A percentile compares a stretch with the other conserved stretches of the same genome.
phyloP scores from a whole-genome alignment of 2,329 filamentous ascomycete species.

The Alternaria consortialis region DNA sequence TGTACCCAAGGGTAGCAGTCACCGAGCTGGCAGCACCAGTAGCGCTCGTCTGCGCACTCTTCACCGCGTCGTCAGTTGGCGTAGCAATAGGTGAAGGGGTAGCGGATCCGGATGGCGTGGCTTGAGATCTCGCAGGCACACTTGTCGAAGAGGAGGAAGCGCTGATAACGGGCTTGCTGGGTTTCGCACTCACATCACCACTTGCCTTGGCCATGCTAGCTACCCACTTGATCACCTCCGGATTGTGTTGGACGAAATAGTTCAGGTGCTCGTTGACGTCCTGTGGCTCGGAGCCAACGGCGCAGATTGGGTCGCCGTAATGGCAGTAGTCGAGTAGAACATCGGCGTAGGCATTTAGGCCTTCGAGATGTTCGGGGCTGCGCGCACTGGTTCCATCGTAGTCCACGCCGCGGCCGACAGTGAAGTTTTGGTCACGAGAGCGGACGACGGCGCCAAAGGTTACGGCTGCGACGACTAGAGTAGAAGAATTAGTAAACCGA shows the following conservation, averaged over 20 bases:
- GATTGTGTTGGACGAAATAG: slow-evolving; percentile 57
- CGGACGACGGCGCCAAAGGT: slow-evolving; percentile 40
- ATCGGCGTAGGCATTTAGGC: slow-evolving; percentile 26
- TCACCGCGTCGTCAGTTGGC: slow-evolving; percentile 17
- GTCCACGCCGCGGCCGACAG: slow-evolving; percentile 31
- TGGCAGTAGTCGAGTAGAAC: slow-evolving; percentile 72
- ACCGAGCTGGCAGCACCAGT: slow-evolving; percentile 9
- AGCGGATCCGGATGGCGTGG: slow-evolving; percentile 3
- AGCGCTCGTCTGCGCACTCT: slow-evolving; percentile 16
- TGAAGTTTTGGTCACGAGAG: slow-evolving; percentile 33
- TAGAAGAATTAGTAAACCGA: background rate
- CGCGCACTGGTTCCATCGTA: slow-evolving; percentile 35
- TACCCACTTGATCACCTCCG: slow-evolving; percentile 32
- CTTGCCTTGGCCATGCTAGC: slow-evolving; percentile 25
- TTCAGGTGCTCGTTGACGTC: slow-evolving; percentile 66
- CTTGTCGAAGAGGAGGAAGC: slow-evolving; percentile 7
- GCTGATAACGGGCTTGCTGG: slow-evolving; percentile 14
- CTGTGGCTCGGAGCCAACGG: slow-evolving; percentile 60
- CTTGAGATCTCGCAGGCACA: slow-evolving; percentile 11
- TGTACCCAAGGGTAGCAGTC: slow-evolving; percentile 5
- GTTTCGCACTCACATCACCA: slow-evolving; percentile 22
- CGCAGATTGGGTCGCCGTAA: slow-evolving; percentile 69
- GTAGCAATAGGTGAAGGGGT: background rate
- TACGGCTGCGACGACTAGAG: slow-evolving; percentile 35
- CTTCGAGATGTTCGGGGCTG: slow-evolving; percentile 26